Base-by-base conservation (phyloP, 2,329 filamentous ascomycete genomes). In the Alternaria metachromatica region DNA sequence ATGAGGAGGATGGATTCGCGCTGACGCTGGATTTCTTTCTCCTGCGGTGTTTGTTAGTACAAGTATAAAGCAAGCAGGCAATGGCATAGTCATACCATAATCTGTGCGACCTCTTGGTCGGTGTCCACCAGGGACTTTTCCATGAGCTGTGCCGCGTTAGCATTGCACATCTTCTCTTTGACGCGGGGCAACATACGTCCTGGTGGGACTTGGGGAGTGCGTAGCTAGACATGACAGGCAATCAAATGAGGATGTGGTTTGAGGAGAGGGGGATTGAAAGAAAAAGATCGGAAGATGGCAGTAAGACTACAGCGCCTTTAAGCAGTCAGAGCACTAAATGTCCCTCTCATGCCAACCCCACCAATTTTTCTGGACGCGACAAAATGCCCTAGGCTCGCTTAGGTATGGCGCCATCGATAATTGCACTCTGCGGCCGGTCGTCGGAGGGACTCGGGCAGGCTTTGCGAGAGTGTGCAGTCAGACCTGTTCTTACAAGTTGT, bases 11-110 rank as follows among this genome's bases (percentile, higher is more conserved):
- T 97, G 76, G 94, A 98, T 87, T 99, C 94, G 82, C 93, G 91
- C 87, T 99, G 96, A 80, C 96, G 93, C 88, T 97, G 90, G 79
- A 97, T 92, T 85, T 98, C 95, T 77, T 92, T 89, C 87, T 93
- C 92, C 92, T 96, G 73, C 51, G 61, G 60, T 18, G 41, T 68
- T 54, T 57, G 67, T 58, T 64, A 79, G 33, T n/a, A 55, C 21
- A n/a, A 37, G 8, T 46, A 15, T 43, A 44, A 2, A 28, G 25
- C 10, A 18, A 12, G 28, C 20, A n/a, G 13, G 30, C 30, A 15
- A 8, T 6, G 21, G 10, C 25, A 10, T 37, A 51, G 18, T n/a
- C 88, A 70, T 87, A 96, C 93, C 94, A 99, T 98, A 84, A 99
- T 97, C 85, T 92, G 87, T 72, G 94, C 94, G 78, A 99, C 93